Percentiles rank a stretch among this genome's conserved stretches.
Conservation (phyloP, 495 filamentous ascomycete genomes). For the Aspergillus homomorphus region DNA sequence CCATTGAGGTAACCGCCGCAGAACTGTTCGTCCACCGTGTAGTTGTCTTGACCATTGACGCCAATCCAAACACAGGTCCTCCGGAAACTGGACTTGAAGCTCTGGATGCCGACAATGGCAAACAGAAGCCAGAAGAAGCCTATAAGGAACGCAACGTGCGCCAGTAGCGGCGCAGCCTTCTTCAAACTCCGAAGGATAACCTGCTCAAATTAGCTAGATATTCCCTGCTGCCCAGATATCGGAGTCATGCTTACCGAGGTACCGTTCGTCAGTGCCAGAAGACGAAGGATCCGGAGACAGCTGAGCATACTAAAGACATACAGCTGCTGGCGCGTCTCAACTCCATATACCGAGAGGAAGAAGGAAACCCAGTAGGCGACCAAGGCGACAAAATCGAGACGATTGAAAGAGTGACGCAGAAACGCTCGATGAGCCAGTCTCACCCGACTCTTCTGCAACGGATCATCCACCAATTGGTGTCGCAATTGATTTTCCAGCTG, state of each 20-base stretch:
- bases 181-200: slow-evolving; percentile 94
- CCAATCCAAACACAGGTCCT: slow-evolving; percentile 87
- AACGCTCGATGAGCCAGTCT: slow-evolving; percentile 89
- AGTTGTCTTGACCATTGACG: slow-evolving; percentile 39
- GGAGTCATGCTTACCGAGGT: slow-evolving; percentile 61
- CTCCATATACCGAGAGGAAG: slow-evolving; percentile 59
- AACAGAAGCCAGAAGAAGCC: slow-evolving; percentile 99
- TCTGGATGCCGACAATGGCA: slow-evolving; percentile 93
- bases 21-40: slow-evolving; percentile 56
- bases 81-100: slow-evolving; percentile 91
- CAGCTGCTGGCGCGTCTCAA: slow-evolving; percentile 66
- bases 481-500: slow-evolving; percentile 46
- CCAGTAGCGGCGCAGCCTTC: slow-evolving; percentile 88
- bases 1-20: slow-evolving; percentile 80
- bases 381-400: slow-evolving; percentile 94
- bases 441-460: slow-evolving; percentile 76
- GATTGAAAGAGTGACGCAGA: slow-evolving; percentile 90
- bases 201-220: slow-evolving; percentile 27
- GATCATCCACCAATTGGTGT: slow-evolving; percentile 53
- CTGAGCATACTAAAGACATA: slow-evolving; percentile 96
- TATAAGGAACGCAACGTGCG: slow-evolving; percentile 93
- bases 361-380: slow-evolving; percentile 94
- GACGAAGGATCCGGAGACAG: slow-evolving; percentile 83
- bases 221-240: not conserved
- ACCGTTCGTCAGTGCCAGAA: slow-evolving; percentile 86